Evolutionary conservation across 2,329 filamentous ascomycete genomes (phyloP).

Genomic region (Hymenoscyphus fructigenus): DNA sequence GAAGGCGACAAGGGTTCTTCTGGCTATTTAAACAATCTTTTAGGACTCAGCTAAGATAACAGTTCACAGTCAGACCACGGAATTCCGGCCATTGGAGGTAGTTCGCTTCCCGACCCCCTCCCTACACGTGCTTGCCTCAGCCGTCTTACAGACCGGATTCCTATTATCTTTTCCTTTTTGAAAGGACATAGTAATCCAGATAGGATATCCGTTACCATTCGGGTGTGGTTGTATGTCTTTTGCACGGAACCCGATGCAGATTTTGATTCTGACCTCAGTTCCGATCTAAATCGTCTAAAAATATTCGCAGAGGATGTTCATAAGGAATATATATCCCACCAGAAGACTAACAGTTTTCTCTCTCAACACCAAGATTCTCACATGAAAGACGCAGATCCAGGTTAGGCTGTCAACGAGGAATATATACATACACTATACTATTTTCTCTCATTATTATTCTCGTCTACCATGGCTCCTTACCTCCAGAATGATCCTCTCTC

Average conservation of each 20-base stretch:
- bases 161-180: not conserved
- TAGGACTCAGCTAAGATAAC: not conserved
- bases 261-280: not conserved
- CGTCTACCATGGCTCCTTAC: constrained; percentile 3
- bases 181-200: not conserved
- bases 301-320: not conserved
- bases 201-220: constrained; percentile 1
- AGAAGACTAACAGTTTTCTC: not conserved
- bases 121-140: no score
- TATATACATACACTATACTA: constrained; percentile 6
- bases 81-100: not conserved
- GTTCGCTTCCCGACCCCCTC: not conserved
- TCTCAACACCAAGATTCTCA: not conserved
- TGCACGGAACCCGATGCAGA: constrained; percentile 3
- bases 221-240: not conserved
- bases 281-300: not conserved
- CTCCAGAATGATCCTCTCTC: constrained; percentile 2
- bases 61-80: not conserved
- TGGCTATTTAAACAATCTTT: not conserved
- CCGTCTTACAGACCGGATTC: constrained; percentile 3
- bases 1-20: constrained; percentile 1
- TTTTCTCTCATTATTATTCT: not conserved
- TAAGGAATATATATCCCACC: not conserved
- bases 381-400: constrained; percentile 4
- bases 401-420: constrained; percentile 4